Evolutionary conservation across 768 basidiomycete genomes (phyloP).

Genomic region (Lactarius quietus): DNA sequence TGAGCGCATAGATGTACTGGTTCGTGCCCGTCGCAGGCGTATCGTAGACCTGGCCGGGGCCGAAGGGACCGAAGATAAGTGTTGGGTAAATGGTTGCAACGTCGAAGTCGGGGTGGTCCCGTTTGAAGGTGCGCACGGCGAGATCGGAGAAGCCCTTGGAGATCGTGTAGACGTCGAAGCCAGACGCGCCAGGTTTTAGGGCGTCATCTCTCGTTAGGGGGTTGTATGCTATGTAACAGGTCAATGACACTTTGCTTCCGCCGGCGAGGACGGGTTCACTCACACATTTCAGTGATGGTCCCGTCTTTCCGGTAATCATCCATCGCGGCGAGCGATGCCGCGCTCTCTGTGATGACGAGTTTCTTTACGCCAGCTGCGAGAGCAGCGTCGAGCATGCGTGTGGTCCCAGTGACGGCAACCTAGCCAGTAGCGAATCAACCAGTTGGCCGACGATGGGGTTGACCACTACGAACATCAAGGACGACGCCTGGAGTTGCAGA

Average conservation of each 20-base stretch:
- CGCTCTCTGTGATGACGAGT: conserved; percentile 18
- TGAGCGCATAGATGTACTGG: conserved; percentile 28
- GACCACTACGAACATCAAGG: conserved; percentile 13
- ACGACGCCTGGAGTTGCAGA: conserved; percentile 15
- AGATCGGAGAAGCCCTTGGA: conserved; percentile 36
- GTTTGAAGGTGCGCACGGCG: conserved; percentile 29
- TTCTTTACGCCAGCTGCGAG: conserved; percentile 14
- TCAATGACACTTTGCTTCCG: neutral
- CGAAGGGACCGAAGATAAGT: conserved; percentile 32
- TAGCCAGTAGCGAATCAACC: neutral
- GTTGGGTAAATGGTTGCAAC: conserved; percentile 33
- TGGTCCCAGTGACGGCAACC: conserved; percentile 8
- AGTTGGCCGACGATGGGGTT: neutral
- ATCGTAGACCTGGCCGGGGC: conserved; percentile 26
- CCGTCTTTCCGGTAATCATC: conserved; percentile 1
- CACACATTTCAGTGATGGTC: conserved; percentile 9
- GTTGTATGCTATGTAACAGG: conserved; percentile 34
- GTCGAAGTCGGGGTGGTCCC: conserved; percentile 30
- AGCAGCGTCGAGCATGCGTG: conserved; percentile 19
- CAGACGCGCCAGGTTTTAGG: conserved; percentile 25
- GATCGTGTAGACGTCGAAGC: conserved; percentile 35
- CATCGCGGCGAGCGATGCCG: neutral
- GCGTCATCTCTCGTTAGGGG: conserved; percentile 34
- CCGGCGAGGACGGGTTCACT: neutral
- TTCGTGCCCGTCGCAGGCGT: conserved; percentile 27